Conservation (phyloP, 2,329 filamentous ascomycete genomes). For the Dendrostoma leiphaemia region DNA sequence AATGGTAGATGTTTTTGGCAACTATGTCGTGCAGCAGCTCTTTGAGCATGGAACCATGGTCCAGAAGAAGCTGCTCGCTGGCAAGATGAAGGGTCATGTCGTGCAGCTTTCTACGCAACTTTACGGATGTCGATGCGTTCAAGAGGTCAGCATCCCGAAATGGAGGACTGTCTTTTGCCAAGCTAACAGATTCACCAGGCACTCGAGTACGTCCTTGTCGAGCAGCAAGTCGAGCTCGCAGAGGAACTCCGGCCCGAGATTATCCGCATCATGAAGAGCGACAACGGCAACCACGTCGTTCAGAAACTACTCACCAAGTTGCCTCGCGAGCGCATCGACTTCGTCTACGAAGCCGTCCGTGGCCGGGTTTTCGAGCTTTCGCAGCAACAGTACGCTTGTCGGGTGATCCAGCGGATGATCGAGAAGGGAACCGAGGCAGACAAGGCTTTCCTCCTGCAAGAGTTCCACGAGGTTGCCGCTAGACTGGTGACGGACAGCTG, state of each 20-base stretch:
- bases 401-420: slow-evolving; percentile 88
- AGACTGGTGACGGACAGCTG: slow-evolving; percentile 82
- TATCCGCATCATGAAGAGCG: slow-evolving; percentile 74
- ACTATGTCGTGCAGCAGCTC: slow-evolving; percentile 97
- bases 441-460: slow-evolving; percentile 68
- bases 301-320: slow-evolving; percentile 88
- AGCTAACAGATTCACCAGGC: slow-evolving; percentile 51
- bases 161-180: no score
- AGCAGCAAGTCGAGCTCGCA: slow-evolving; percentile 82
- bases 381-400: slow-evolving; percentile 81
- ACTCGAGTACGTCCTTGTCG: slow-evolving; percentile 84
- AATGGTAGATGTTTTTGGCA: slow-evolving; percentile 96
- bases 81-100: slow-evolving; percentile 84
- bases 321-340: slow-evolving; percentile 74
- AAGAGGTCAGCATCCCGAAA: slow-evolving; percentile 81
- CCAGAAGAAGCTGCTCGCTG: slow-evolving; percentile 84
- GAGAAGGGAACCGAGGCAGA: slow-evolving; percentile 76
- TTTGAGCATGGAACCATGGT: slow-evolving; percentile 94
- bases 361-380: slow-evolving; percentile 73
- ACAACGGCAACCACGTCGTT: slow-evolving; percentile 95
- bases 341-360: slow-evolving; percentile 79
- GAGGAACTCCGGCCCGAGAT: slow-evolving; percentile 79
- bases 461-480: slow-evolving; percentile 71
- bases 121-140: slow-evolving; percentile 93
- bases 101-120: slow-evolving; percentile 78